phyloP scores from a whole-genome alignment of 805 yeast genomes.

The Hanseniaspora thailandica region DNA sequence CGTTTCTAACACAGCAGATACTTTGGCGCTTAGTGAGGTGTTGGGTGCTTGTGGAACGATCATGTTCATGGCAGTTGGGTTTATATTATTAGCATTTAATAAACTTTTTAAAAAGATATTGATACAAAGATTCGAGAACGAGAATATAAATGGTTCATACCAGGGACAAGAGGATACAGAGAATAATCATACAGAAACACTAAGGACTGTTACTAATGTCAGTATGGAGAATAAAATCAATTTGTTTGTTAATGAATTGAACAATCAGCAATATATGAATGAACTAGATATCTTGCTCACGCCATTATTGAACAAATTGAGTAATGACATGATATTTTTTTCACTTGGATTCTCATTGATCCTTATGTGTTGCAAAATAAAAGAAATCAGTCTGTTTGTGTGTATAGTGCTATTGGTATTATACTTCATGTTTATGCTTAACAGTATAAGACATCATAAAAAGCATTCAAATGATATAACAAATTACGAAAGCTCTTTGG shows the following conservation, averaged over 20 bases:
- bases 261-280: background rate
- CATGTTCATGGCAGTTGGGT: slow-evolving; percentile 28
- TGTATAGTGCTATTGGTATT: slow-evolving; percentile 24
- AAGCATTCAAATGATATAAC: background rate
- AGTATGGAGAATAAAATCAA: background rate
- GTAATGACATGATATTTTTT: slow-evolving; percentile 24
- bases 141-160: slow-evolving; percentile 15
- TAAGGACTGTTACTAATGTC: background rate
- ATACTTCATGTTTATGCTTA: slow-evolving; percentile 21
- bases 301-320: slow-evolving; percentile 14
- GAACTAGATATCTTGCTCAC: background rate
- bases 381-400: slow-evolving; percentile 22
- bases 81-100: slow-evolving; percentile 21
- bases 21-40: slow-evolving; percentile 29
- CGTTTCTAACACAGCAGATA: slow-evolving; percentile 17
- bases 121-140: background rate
- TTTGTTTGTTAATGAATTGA: background rate
- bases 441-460: slow-evolving; percentile 9
- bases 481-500: background rate
- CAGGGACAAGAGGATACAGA: slow-evolving; percentile 19
- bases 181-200: background rate
- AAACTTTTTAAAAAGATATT: slow-evolving; percentile 20
- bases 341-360: slow-evolving; percentile 22
- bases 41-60: slow-evolving; percentile 31
- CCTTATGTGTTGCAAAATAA: slow-evolving; percentile 21